Evolutionary conservation across 805 yeast species (phyloP).

Genomic region (Hermanozyma aechmeae): DNA sequence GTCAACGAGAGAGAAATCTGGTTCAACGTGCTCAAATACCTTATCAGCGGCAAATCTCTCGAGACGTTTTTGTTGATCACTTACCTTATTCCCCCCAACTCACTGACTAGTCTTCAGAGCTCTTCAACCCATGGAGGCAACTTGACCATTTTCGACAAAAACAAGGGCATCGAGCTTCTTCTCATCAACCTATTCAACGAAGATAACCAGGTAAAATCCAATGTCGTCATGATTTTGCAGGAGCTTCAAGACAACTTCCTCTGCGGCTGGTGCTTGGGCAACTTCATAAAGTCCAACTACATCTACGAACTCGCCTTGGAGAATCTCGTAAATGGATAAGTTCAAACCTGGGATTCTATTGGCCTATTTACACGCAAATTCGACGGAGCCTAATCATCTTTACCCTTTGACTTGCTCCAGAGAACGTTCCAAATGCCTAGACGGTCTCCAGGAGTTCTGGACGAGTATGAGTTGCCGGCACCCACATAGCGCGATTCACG

Average conservation of each 20-base stretch:
- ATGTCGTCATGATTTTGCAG: constrained; percentile 31
- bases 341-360: no score
- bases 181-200: constrained; percentile 31
- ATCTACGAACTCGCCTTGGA: constrained; percentile 32
- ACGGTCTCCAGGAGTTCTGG: constrained; percentile 52
- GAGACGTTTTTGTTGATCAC: constrained; percentile 31
- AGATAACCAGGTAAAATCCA: constrained; percentile 30
- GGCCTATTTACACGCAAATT: no score
- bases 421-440: constrained; percentile 20
- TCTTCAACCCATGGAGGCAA: constrained; percentile 30
- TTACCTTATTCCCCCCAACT: constrained; percentile 32
- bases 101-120: constrained; percentile 28
- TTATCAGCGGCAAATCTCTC: constrained; percentile 31
- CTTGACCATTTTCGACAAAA: constrained; percentile 33
- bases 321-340: no score
- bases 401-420: constrained; percentile 4
- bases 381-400: no score
- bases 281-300: constrained; percentile 25
- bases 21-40: constrained; percentile 32
- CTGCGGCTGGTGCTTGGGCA: constrained; percentile 36
- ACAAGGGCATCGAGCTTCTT: constrained; percentile 34
- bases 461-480: constrained; percentile 48
- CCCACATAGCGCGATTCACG: constrained; percentile 64
- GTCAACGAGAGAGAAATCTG: constrained; percentile 27
- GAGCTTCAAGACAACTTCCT: constrained; percentile 34